These are phyloP conservation scores for Nidula microcarpa DNA, from an alignment of 768 basidiomycete species.

Conservation along the genomic window DNA sequence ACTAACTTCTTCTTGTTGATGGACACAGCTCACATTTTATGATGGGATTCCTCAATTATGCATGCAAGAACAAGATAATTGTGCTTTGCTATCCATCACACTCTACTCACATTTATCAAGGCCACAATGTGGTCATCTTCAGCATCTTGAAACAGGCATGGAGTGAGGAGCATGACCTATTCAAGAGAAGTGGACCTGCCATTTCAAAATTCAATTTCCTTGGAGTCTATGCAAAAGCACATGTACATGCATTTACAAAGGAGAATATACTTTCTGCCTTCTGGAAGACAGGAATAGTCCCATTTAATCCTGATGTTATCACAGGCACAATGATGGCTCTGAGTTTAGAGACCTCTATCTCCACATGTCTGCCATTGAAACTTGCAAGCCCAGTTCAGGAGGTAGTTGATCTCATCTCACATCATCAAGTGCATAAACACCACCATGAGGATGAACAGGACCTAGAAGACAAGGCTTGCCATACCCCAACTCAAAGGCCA, in stretches of 20 bases:
- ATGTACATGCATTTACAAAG: slow-evolving; percentile 16
- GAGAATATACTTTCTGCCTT: slow-evolving; percentile 26
- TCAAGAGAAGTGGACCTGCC: neutral
- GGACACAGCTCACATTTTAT: slow-evolving; percentile 19
- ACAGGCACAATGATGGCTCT: slow-evolving; percentile 24
- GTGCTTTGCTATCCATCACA: slow-evolving; percentile 41
- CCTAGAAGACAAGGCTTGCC: too few relatives aligned
- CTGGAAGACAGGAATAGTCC: slow-evolving; percentile 26
- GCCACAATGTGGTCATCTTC: slow-evolving; percentile 33
- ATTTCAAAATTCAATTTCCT: slow-evolving; percentile 15
- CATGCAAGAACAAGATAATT: slow-evolving; percentile 21
- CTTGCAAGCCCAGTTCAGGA: too few relatives aligned
- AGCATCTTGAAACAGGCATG: slow-evolving; percentile 19
- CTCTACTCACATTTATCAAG: slow-evolving; percentile 33
- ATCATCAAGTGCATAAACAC: too few relatives aligned
- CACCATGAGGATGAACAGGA: too few relatives aligned
- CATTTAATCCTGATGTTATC: slow-evolving; percentile 23
- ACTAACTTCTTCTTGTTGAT: neutral
- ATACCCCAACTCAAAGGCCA: too few relatives aligned
- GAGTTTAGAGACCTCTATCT: too few relatives aligned
- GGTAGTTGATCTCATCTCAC: too few relatives aligned
- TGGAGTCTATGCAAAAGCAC: slow-evolving; percentile 24
- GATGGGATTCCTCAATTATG: slow-evolving; percentile 25
- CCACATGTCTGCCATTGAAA: too few relatives aligned
- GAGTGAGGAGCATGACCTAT: slow-evolving; percentile 15